Evolutionary conservation across 1,284 basidiomycete species (phyloP), one percentile per base, ranked within the genome.

Genomic region (Sporisorium scitamineum): DNA sequence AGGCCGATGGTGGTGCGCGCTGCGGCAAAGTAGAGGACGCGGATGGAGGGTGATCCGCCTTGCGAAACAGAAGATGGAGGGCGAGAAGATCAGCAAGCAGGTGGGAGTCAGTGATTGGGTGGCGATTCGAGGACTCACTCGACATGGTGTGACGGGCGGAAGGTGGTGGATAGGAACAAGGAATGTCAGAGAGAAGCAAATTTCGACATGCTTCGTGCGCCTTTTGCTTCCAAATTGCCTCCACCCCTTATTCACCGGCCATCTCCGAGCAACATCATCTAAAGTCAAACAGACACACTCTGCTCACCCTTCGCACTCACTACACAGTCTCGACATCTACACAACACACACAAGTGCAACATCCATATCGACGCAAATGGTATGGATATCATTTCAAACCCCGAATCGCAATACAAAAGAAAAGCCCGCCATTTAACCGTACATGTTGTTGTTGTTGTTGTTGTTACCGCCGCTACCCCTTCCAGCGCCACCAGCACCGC

Each of bases 361-460:
- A 42, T 16, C 18, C 37, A 39, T 39, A 39, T 16, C n/a, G 7
- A 42, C n/a, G n/a, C 13, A 52, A 18, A 37, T 24, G 51, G 13
- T 18, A 53, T 53, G 2, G 7, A 52, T 37, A 18, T 29, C 45
- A 48, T 48, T 53, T 37, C 34, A 39, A 29, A 32, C 18, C 37
- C 37, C 24, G 27, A 10, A 54, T 13, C 24, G 18, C 18, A n/a
- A 48, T 29, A 48, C 20, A 53, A 27, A 48, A 11, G 9, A n/a
- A 16, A 51, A 37, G 3, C 16, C 29, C 42, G 26, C 31, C 4
- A 29, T 53, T 42, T 59, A 78, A 54, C 70, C 70, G 52, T 77
- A 79, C 78, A 78, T 79, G 70, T 79, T 74, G 72, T 72, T 70
- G 51, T 54, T 54, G 70, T 56, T 61, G 51, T 41, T 24, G 34